Base-by-base conservation (phyloP, 352 stramenopile species). In the Phytophthora meadii region DNA sequence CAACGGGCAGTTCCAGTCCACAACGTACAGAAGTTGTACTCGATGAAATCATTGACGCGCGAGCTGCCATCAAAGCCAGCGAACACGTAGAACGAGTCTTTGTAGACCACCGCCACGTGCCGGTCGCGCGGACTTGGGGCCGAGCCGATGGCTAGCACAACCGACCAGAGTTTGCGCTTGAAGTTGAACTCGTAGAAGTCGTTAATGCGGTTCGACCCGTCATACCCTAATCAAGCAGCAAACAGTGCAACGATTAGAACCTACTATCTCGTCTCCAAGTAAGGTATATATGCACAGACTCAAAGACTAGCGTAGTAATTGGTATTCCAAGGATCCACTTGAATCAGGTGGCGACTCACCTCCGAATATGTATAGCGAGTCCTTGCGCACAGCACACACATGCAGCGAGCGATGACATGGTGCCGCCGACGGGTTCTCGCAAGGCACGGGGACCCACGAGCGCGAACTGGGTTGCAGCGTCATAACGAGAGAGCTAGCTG, bases 101-200 rank as follows among this genome's bases (percentile, higher is more conserved):
- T 92, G 78, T 98, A 95, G 4, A 97, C 90, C 25, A 98, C 90
- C 4, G 92, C 90, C 11, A 98, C 88, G 74, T 99, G 96, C 51
- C 96, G 90, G 84, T 99, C 96, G 44, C 96, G 88, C 51, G 96
- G 93, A 65, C 79, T 97, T 12, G 96, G 94, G 28, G 76, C 84
- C 19, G 73, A 72, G 11, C 82, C 87, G 17, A 87, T 81, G 12
- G 85, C 81, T 5, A 84, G 67, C 62, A 95, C 80, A 27, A 90
- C 73, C 1, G 84, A 80, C 87, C 87, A 95, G 28, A 85, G 61
- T 49, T 90, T 91, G 60, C 82, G 84, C 54, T 82, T 89, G 58
- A 98, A 97, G 70, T 90, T 92, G 81, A 97, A 98, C 56, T 93
- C 80, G 67, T 96, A 97, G 65, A 98, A 98, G 74, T 98, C 94